Percentiles rank a stretch among this genome's conserved stretches.
These are phyloP conservation scores for Tetradesmus obliquus DNA, from an alignment of 139 green algal genomes.

Conservation along the genomic window DNA sequence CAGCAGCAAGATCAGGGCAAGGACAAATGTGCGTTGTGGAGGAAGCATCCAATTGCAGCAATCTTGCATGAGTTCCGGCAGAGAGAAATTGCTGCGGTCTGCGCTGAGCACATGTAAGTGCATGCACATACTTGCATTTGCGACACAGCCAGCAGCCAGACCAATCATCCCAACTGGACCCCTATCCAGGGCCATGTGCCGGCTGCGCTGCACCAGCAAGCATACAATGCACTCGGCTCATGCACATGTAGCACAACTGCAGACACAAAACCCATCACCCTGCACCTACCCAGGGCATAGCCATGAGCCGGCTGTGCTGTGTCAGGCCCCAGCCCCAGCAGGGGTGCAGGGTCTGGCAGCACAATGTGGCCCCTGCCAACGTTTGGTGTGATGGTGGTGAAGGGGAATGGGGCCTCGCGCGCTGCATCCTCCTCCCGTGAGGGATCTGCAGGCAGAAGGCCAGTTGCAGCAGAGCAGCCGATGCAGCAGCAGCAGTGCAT, in stretches of 20 bases:
- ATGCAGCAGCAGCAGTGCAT: neutral
- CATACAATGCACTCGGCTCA: too few species aligned
- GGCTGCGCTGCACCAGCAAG: too few species aligned
- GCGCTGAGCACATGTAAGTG: too few species aligned
- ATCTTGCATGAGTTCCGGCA: neutral
- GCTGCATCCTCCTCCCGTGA: constrained; percentile 53
- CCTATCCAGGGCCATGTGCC: neutral
- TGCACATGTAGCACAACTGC: too few species aligned
- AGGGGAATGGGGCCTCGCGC: constrained; percentile 60
- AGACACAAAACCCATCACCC: too few species aligned
- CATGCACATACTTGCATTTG: too few species aligned
- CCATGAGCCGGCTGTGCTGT: constrained; percentile 19
- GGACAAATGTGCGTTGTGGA: too few species aligned
- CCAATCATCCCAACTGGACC: too few species aligned
- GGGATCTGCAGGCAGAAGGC: constrained; percentile 34
- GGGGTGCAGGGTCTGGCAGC: constrained; percentile 53
- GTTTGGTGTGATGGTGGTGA: constrained; percentile 72
- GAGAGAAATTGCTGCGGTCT: too few species aligned
- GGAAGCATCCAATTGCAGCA: neutral
- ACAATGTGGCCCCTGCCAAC: constrained; percentile 50
- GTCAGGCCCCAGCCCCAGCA: constrained; percentile 42
- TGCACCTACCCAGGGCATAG: constrained; percentile 2
- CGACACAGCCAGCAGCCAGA: too few species aligned
- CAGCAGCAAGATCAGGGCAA: too few species aligned
- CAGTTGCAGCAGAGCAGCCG: neutral